Evolutionary conservation across 768 basidiomycete species (phyloP), one percentile per base, ranked within the genome.

Genomic region (Daedaleopsis nitida): DNA sequence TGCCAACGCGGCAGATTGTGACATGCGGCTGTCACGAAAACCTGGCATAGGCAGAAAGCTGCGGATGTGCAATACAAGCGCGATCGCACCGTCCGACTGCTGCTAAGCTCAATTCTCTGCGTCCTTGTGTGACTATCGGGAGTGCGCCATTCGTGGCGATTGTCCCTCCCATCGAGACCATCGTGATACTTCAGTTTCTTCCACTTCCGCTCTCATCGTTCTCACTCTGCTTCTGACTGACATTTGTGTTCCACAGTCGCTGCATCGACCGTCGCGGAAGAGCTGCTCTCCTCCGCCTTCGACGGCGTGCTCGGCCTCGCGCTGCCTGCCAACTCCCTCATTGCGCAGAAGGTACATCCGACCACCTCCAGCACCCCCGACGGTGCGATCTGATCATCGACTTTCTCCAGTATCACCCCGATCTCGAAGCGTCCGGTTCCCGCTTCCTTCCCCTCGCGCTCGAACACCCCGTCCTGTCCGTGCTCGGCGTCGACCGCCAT

Each of bases 261-360:
- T 2, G 91, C 84, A 5, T 70, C 78, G 38, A 65, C 65, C 43
- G 84, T 92, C 51, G 45, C 72, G 1, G 67, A 75, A 38, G 92
- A 93, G 71, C 83, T 83, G 0, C 80, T 93, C 8, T 73, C 81
- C 0, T 67, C 78, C 10, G 64, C 75, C 13, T 93, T 88, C 70
- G 77, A 74, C 60, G 91, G 91, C 27, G 80, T 92, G 54, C 79
- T 92, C 6, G 91, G 91, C n/a, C 84, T 93, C 50, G 88, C 89
- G 1, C 84, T 92, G 24, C 88, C 91, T 23, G 73, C 77, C 49
- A 85, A 91, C 74, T 89, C 86, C n/a, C 64, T 86, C 61, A 92
- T 93, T 54, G 79, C 86, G 5, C 53, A 70, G 0, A 8, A 44
- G 1, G 77, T 93, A 23, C 77, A 82, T 0, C 79, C 88, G 1